A percentile compares a stretch with the other conserved stretches of the same genome.
Conservation (phyloP, 441 rosid species). For the Pelargonium fulgidum region DNA sequence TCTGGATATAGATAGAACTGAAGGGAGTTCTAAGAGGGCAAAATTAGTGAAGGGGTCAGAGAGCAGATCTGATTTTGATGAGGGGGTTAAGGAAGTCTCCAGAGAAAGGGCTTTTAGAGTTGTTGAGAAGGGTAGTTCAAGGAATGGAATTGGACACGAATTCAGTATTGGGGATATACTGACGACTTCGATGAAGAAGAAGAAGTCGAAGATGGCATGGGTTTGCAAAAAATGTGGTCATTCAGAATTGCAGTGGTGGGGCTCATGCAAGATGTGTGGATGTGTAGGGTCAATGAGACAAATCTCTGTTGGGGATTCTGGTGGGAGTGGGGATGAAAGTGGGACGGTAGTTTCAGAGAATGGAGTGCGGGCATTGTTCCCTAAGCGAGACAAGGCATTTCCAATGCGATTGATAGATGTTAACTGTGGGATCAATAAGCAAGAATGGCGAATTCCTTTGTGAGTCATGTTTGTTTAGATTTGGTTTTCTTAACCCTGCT, state of each 20-base stretch:
- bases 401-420: conserved; percentile 57
- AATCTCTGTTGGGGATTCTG: conserved; percentile 31
- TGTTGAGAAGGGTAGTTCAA: conserved; percentile 8
- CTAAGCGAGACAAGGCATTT: conserved; percentile 35
- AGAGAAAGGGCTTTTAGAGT: conserved; percentile 15
- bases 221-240: conserved; percentile 64
- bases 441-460: conserved; percentile 63
- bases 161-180: conserved; percentile 22
- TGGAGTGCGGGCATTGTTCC: conserved; percentile 54
- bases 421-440: conserved; percentile 45
- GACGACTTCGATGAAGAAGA: conserved; percentile 26
- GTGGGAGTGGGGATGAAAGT: conserved; percentile 25
- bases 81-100: background rate
- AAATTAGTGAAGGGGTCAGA: conserved; percentile 14
- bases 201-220: conserved; percentile 61
- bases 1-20: conserved; percentile 13
- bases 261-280: conserved; percentile 50
- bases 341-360: conserved; percentile 38
- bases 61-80: background rate
- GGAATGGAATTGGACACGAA: conserved; percentile 10
- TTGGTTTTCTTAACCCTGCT: background rate
- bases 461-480: conserved; percentile 24
- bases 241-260: conserved; percentile 81
- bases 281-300: conserved; percentile 49
- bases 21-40: conserved; percentile 23